These are phyloP conservation scores for Nannochloropsis salina DNA, from an alignment of 108 stramenopile genomes.

Conservation along the genomic window DNA sequence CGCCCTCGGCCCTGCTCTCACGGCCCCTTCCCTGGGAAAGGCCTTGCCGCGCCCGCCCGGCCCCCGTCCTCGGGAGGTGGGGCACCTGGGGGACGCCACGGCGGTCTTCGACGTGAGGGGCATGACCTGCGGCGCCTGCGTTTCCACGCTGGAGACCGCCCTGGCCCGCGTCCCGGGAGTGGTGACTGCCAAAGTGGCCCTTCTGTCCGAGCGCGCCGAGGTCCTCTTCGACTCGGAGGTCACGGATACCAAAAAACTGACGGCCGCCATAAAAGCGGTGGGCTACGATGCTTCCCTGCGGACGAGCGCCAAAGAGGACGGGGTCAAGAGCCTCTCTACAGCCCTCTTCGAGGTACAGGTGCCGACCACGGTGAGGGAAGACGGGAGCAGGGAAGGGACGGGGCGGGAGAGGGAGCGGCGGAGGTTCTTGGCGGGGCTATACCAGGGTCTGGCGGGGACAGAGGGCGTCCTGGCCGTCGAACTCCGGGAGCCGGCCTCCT, in stretches of 20 bases:
- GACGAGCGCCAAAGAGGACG: not conserved
- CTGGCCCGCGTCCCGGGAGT: slow-evolving; percentile 33
- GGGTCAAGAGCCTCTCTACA: not conserved
- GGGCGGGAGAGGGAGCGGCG: not conserved
- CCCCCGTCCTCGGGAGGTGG: too few relatives aligned
- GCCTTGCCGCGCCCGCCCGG: too few relatives aligned
- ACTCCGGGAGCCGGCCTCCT: not conserved
- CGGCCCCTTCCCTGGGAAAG: too few relatives aligned
- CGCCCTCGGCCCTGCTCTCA: too few relatives aligned
- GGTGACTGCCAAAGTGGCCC: slow-evolving; percentile 19
- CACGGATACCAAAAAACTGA: not conserved
- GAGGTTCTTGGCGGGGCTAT: not conserved
- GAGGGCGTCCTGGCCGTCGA: not conserved
- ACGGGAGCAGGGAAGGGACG: not conserved
- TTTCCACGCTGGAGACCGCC: slow-evolving; percentile 28
- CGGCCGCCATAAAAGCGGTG: not conserved
- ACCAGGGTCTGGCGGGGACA: not conserved
- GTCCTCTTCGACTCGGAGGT: slow-evolving; percentile 20
- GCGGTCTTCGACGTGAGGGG: slow-evolving; percentile 29
- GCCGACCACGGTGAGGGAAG: not conserved
- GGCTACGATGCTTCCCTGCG: not conserved
- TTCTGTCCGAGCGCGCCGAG: slow-evolving; percentile 33
- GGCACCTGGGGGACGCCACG: not conserved
- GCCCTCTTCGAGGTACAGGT: not conserved
- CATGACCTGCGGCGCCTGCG: slow-evolving; percentile 42